Conservation (phyloP, 2,329 filamentous ascomycete species). For the Orbilia quercus region DNA sequence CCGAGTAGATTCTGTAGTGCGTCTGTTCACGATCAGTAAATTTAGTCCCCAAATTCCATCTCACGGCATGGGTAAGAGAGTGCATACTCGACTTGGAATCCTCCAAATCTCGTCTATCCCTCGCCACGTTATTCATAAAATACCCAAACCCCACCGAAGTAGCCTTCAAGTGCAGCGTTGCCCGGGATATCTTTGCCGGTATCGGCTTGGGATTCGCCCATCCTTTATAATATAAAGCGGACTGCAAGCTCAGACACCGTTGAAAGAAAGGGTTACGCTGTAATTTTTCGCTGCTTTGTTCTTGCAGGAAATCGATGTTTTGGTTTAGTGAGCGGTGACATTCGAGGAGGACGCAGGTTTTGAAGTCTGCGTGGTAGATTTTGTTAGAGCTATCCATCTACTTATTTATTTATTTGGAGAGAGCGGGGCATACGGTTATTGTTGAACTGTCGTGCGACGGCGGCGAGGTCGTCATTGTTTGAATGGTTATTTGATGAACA, state of each 20-base stretch:
- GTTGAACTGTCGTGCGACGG: constrained; percentile 58
- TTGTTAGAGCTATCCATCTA: constrained; percentile 26
- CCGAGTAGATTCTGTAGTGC: constrained; percentile 59
- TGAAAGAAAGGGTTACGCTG: constrained; percentile 79
- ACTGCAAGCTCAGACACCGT: constrained; percentile 80
- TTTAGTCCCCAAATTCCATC: not conserved
- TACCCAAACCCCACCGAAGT: constrained; percentile 59
- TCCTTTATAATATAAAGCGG: constrained; percentile 78
- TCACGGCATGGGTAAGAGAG: constrained; percentile 17
- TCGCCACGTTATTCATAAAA: constrained; percentile 59
- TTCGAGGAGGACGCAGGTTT: constrained; percentile 72
- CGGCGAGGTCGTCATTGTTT: constrained; percentile 67
- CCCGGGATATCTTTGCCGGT: constrained; percentile 59
- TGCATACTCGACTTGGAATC: constrained; percentile 53
- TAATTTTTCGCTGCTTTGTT: constrained; percentile 76
- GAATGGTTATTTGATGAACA: constrained; percentile 65
- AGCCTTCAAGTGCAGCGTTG: constrained; percentile 59
- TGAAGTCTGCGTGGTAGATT: constrained; percentile 61
- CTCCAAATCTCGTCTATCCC: constrained; percentile 46
- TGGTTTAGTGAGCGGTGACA: constrained; percentile 77
- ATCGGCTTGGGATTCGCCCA: constrained; percentile 63
- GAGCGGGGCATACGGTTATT: constrained; percentile 28
- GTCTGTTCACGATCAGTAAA: constrained; percentile 41
- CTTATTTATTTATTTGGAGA: too few relatives aligned
- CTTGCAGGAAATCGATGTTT: constrained; percentile 83